Evolutionary conservation across 768 basidiomycete species (phyloP).

Genomic region (Favolaschia claudopus): DNA sequence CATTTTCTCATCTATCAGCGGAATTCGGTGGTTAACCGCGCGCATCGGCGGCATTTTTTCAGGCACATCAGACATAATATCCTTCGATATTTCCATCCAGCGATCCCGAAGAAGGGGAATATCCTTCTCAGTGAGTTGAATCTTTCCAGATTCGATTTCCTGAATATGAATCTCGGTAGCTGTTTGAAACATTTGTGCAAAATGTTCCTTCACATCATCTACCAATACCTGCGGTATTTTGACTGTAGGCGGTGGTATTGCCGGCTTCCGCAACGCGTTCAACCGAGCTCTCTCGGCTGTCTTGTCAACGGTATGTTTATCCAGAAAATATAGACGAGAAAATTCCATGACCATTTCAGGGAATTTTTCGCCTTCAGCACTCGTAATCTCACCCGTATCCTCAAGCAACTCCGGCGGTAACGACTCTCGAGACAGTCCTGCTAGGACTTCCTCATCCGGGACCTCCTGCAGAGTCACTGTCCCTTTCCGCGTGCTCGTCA

Average conservation of each 20-base stretch:
- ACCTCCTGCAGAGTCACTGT: not conserved
- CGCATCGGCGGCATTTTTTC: conserved; percentile 39
- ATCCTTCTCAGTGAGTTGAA: conserved; percentile 7
- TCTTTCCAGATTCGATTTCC: not conserved
- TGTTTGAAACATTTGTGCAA: not conserved
- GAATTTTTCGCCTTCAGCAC: not conserved
- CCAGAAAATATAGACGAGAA: not conserved
- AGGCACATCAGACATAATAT: conserved; percentile 33
- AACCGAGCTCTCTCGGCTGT: not conserved
- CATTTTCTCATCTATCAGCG: conserved; percentile 42
- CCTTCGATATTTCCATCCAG: conserved; percentile 30
- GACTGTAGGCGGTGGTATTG: no score
- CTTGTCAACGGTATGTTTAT: not conserved
- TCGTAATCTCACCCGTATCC: not conserved
- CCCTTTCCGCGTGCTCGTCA: not conserved
- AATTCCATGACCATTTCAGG: not conserved
- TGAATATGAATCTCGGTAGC: not conserved
- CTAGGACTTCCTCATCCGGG: not conserved
- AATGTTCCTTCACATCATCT: not conserved
- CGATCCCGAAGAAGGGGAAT: conserved; percentile 23
- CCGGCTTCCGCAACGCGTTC: no score
- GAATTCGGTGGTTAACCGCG: conserved; percentile 48
- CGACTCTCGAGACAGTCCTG: not conserved
- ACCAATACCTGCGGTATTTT: not conserved
- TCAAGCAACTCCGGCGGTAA: not conserved